These are phyloP conservation scores for Talaromyces rugulosus DNA, from an alignment of 2,329 filamentous ascomycete genomes.

Conservation along the genomic window DNA sequence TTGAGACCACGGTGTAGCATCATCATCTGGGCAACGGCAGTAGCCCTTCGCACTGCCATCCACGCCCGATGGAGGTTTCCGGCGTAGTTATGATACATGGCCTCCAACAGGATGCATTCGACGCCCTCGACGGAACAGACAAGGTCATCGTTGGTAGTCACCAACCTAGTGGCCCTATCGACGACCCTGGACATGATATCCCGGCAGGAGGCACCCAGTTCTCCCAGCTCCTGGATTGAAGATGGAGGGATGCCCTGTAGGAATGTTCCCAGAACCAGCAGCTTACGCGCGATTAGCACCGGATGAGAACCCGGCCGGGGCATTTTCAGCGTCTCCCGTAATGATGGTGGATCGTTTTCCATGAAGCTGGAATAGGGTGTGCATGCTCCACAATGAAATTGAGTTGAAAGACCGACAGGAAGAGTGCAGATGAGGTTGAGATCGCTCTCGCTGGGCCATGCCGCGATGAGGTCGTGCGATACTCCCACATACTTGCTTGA, in stretches of 20 bases:
- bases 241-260: conserved; percentile 44
- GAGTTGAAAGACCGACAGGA: conserved; percentile 27
- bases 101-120: conserved; percentile 42
- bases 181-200: conserved; percentile 25
- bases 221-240: conserved; percentile 18
- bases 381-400: conserved; percentile 35
- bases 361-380: conserved; percentile 14
- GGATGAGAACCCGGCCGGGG: conserved; percentile 44
- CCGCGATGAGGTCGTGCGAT: conserved; percentile 29
- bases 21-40: conserved; percentile 40
- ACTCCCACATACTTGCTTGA: conserved; percentile 14
- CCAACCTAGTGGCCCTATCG: conserved; percentile 26
- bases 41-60: conserved; percentile 36
- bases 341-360: conserved; percentile 1
- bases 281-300: conserved; percentile 44
- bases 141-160: conserved; percentile 39
- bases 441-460: conserved; percentile 39
- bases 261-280: conserved; percentile 46
- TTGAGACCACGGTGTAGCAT: conserved; percentile 33
- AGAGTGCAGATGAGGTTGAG: conserved; percentile 34
- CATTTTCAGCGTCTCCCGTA: conserved; percentile 32
- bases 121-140: conserved; percentile 37
- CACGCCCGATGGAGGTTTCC: conserved; percentile 42
- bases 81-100: conserved; percentile 34
- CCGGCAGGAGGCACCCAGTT: conserved; percentile 18